Percentiles rank a stretch among this genome's conserved stretches.
These are phyloP conservation scores for Colletotrichum sidae DNA, from an alignment of 2,329 filamentous ascomycete genomes.

Conservation along the genomic window DNA sequence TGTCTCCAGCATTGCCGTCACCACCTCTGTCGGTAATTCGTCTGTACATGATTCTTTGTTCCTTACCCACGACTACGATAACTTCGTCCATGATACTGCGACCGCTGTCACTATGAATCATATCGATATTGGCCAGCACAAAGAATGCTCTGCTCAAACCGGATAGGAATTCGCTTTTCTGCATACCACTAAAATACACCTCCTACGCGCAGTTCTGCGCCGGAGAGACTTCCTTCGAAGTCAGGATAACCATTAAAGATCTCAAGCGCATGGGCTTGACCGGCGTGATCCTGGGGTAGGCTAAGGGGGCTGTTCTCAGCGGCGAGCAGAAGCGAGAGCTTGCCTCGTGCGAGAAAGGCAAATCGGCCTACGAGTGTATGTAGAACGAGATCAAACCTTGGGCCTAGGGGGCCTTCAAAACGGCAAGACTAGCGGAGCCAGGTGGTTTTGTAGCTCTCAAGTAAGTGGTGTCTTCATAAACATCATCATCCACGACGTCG, in stretches of 20 bases:
- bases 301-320: constrained; percentile 80
- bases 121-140: constrained; percentile 77
- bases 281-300: constrained; percentile 88
- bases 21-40: constrained; percentile 74
- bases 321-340: constrained; percentile 62
- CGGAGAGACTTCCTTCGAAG: constrained; percentile 78
- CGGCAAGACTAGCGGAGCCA: constrained; percentile 74
- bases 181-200: constrained; percentile 79
- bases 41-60: constrained; percentile 74
- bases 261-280: constrained; percentile 82
- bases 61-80: constrained; percentile 75
- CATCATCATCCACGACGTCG: background rate
- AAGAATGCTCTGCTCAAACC: constrained; percentile 75
- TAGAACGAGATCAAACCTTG: constrained; percentile 75
- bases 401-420: constrained; percentile 79
- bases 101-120: constrained; percentile 74
- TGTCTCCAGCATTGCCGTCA: constrained; percentile 1
- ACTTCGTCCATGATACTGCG: constrained; percentile 79
- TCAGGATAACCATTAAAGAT: constrained; percentile 70
- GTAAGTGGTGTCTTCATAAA: constrained; percentile 44
- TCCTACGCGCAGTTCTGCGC: constrained; percentile 95
- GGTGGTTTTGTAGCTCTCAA: constrained; percentile 77
- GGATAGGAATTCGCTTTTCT: constrained; percentile 79
- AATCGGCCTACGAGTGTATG: constrained; percentile 61
- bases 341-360: constrained; percentile 55